These are phyloP conservation scores for Stipa capillata DNA, from an alignment of 176 grass and related monocot species.

Conservation along the genomic window DNA sequence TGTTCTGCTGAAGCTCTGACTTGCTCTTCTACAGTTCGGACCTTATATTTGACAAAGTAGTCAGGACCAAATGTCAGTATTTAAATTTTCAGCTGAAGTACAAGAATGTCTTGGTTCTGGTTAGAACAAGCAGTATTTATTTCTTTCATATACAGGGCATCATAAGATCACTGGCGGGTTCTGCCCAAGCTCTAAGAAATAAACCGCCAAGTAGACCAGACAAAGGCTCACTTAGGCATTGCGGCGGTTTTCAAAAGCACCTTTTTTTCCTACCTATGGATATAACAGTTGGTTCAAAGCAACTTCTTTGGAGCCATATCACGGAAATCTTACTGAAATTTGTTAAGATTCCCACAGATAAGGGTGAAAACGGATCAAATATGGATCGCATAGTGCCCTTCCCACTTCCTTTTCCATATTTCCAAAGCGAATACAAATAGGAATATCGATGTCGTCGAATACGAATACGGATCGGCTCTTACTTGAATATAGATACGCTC, in stretches of 20 bases:
- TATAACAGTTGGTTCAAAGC: no score
- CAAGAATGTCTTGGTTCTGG: background rate
- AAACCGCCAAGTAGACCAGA: conserved; percentile 10
- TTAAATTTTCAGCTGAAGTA: background rate
- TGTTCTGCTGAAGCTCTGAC: conserved; percentile 98
- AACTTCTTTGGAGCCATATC: no score
- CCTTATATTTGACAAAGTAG: conserved; percentile 45
- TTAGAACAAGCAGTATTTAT: conserved; percentile 13
- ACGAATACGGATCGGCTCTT: no score
- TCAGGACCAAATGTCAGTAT: conserved; percentile 3
- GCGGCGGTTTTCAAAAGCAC: background rate
- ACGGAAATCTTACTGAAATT: no score
- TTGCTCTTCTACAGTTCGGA: conserved; percentile 91
- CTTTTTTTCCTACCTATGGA: background rate
- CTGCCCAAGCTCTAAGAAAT: background rate
- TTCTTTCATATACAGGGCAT: background rate
- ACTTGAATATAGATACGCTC: no score
- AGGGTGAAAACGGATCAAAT: no score
- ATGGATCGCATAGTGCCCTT: no score
- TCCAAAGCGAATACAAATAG: no score
- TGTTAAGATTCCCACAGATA: no score
- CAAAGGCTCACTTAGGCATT: background rate
- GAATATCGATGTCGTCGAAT: no score
- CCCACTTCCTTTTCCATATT: no score
- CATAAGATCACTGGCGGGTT: background rate